phyloP scores from a whole-genome alignment of 192 early-diverging fungal species.

The Entophlyctis luteolus region DNA sequence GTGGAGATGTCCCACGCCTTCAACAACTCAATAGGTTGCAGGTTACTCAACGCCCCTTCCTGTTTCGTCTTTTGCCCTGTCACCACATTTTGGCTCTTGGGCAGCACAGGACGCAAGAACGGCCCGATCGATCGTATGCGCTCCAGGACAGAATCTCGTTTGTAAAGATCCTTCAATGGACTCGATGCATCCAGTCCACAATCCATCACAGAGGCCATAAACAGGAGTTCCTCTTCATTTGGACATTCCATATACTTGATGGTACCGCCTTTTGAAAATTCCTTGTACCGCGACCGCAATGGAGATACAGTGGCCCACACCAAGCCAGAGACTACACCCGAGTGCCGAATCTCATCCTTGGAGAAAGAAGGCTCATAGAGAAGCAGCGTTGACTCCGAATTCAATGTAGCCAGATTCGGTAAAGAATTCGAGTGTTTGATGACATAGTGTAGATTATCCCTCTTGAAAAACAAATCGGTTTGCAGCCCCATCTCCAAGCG shows the following conservation, averaged over 20 bases:
- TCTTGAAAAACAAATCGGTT: background rate
- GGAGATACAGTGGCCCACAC: background rate
- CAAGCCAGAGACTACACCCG: background rate
- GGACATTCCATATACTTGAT: conserved; percentile 2
- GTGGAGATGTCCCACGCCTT: background rate
- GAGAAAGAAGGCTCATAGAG: background rate
- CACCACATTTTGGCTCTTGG: background rate
- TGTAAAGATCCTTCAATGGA: background rate
- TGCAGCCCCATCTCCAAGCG: background rate
- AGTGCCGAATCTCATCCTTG: background rate
- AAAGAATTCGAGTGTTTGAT: background rate
- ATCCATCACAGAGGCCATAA: background rate
- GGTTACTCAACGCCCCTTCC: background rate
- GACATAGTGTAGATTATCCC: background rate
- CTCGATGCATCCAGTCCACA: background rate
- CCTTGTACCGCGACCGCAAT: background rate
- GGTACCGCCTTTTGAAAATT: background rate
- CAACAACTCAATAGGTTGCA: background rate
- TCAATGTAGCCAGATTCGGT: background rate
- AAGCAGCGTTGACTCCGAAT: background rate
- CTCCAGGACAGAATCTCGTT: background rate
- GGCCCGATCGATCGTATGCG: background rate
- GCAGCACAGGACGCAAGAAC: background rate
- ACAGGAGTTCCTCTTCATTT: background rate
- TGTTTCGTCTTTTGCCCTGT: background rate